Evolutionary conservation across 345 rosid genomes (phyloP).

Genomic region (Aurinia saxatilis): DNA sequence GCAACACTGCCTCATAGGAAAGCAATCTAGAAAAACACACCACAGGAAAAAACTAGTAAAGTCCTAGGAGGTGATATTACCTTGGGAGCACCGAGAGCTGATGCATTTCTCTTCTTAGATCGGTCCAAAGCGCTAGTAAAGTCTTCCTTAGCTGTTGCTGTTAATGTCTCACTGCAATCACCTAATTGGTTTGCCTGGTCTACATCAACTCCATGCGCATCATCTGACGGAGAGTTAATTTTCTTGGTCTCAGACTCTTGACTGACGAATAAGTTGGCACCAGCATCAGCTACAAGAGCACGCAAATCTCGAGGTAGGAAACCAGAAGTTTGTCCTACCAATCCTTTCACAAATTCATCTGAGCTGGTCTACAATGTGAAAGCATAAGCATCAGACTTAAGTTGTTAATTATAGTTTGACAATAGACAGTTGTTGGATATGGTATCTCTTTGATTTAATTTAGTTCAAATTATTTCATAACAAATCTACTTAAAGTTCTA

Average conservation of each 20-base stretch:
- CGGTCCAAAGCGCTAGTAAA: slow-evolving; percentile 67
- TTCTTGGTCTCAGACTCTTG: slow-evolving; percentile 33
- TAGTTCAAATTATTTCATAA: neutral
- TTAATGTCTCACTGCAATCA: slow-evolving; percentile 22
- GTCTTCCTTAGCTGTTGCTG: slow-evolving; percentile 41
- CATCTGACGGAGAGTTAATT: slow-evolving; percentile 24
- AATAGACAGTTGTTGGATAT: neutral
- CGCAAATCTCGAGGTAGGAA: slow-evolving; percentile 81
- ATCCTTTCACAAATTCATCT: slow-evolving; percentile 58
- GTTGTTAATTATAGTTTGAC: neutral
- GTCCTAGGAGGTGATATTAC: slow-evolving; percentile 37
- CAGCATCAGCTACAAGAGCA: slow-evolving; percentile 89
- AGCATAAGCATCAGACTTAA: slow-evolving; percentile 22
- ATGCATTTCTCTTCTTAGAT: slow-evolving; percentile 92
- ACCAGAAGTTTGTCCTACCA: slow-evolving; percentile 93
- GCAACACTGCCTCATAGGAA: neutral
- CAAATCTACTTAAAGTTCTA: neutral
- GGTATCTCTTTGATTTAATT: neutral
- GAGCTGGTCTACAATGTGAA: slow-evolving; percentile 50
- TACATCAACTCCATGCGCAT: slow-evolving; percentile 28
- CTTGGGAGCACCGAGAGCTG: slow-evolving; percentile 95
- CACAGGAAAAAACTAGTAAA: neutral
- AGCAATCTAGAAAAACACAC: neutral
- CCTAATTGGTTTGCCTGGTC: slow-evolving; percentile 27
- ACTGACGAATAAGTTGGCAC: slow-evolving; percentile 52